phyloP scores from a whole-genome alignment of 306 rosid species.

The Quercus dentata region DNA sequence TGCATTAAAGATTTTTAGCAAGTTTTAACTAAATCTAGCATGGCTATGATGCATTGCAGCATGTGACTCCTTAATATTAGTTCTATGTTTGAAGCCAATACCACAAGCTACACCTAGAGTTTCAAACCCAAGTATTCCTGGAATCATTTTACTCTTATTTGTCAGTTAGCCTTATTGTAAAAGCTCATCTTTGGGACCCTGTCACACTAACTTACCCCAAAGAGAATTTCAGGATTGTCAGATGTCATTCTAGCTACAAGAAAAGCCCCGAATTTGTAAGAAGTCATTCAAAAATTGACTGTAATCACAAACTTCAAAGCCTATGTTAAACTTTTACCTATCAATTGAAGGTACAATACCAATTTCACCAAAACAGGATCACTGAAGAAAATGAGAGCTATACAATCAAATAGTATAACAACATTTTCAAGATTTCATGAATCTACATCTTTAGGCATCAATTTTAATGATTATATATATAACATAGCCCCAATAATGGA shows the following conservation, averaged over 20 bases:
- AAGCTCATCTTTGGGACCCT: neutral
- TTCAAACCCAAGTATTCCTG: neutral
- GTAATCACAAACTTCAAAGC: neutral
- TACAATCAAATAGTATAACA: neutral
- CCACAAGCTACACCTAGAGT: neutral
- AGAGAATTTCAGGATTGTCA: neutral
- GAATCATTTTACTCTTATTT: neutral
- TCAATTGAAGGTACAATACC: neutral
- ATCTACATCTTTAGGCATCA: neutral
- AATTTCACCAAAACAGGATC: neutral
- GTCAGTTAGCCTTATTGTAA: neutral
- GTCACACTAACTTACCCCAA: neutral
- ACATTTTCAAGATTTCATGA: neutral
- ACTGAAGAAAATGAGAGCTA: neutral
- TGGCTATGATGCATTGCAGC: neutral
- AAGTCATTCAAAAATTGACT: neutral
- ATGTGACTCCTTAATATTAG: neutral
- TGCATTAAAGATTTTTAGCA: neutral
- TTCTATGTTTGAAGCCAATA: neutral
- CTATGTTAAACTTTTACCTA: neutral
- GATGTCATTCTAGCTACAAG: neutral
- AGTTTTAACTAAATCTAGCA: neutral
- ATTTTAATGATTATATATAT: neutral
- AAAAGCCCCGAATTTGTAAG: neutral
- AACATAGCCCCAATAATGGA: neutral